Percentiles rank a stretch among this genome's conserved stretches.
Evolutionary conservation across 805 yeast species (phyloP).

Genomic region (Isabelozyma gotoi): DNA sequence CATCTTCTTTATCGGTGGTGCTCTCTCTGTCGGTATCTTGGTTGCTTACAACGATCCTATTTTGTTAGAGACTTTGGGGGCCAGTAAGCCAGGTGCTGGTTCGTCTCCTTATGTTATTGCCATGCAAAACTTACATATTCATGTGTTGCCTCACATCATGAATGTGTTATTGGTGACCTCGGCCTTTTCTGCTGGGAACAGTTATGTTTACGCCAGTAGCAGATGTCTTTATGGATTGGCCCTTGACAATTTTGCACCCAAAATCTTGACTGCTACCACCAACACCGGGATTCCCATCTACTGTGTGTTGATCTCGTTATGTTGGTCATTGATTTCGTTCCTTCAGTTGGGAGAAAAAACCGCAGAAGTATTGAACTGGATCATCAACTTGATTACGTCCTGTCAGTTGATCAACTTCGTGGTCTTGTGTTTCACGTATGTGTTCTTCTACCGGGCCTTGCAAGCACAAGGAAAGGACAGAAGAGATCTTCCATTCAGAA

Average conservation of each 20-base stretch:
- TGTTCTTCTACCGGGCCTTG: constrained; percentile 59
- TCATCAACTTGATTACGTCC: constrained; percentile 31
- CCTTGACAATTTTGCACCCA: constrained; percentile 47
- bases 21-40: constrained; percentile 75
- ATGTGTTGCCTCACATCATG: constrained; percentile 45
- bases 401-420: constrained; percentile 29
- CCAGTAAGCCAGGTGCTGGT: constrained; percentile 63
- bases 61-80: constrained; percentile 55
- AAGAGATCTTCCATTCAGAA: constrained; percentile 47
- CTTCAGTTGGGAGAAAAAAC: constrained; percentile 49
- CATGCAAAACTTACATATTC: constrained; percentile 46
- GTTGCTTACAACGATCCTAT: constrained; percentile 68
- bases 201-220: constrained; percentile 48
- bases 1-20: constrained; percentile 69
- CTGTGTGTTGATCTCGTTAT: constrained; percentile 40
- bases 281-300: constrained; percentile 48
- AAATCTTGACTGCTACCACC: constrained; percentile 41
- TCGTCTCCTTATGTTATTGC: constrained; percentile 52
- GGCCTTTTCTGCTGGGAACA: constrained; percentile 50
- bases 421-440: constrained; percentile 48
- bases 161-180: constrained; percentile 43
- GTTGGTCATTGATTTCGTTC: constrained; percentile 64
- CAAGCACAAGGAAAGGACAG: constrained; percentile 60
- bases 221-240: constrained; percentile 49
- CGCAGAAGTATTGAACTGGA: constrained; percentile 31